Evolutionary conservation across 1,139 yeast genomes (phyloP).

Genomic region (Kurtzmaniella quercitrusa): DNA sequence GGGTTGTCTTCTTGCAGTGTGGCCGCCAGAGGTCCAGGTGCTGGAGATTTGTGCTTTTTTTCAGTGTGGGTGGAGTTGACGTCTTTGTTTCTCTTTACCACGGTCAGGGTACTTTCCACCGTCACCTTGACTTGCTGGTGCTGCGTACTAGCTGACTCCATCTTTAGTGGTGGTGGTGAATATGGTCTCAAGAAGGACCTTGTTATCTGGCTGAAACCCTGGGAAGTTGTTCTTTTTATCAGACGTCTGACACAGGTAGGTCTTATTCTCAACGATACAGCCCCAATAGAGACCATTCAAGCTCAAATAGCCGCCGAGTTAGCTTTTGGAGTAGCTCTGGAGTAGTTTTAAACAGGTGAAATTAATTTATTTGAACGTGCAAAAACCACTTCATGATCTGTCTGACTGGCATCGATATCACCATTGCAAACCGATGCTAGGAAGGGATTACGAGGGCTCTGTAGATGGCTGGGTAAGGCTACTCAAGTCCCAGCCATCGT

Average conservation of each 20-base stretch:
- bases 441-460: neutral
- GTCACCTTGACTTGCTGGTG: neutral
- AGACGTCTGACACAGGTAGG: neutral
- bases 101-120: no score
- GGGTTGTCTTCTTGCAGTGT: no score
- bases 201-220: neutral
- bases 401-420: no score
- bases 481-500: conserved; percentile 20
- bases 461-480: neutral
- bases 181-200: neutral
- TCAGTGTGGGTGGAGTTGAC: neutral
- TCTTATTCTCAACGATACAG: neutral
- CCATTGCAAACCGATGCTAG: neutral
- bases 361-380: neutral
- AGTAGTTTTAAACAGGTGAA: no score
- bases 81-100: neutral
- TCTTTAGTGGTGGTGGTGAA: neutral
- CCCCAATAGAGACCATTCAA: neutral
- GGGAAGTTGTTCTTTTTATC: neutral
- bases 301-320: neutral
- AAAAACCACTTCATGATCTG: neutral
- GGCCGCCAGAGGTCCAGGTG: no score
- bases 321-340: no score
- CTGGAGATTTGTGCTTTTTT: neutral
- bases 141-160: no score